These are phyloP conservation scores for Melaleuca alternifolia DNA, from an alignment of 345 rosid genomes.

Conservation along the genomic window DNA sequence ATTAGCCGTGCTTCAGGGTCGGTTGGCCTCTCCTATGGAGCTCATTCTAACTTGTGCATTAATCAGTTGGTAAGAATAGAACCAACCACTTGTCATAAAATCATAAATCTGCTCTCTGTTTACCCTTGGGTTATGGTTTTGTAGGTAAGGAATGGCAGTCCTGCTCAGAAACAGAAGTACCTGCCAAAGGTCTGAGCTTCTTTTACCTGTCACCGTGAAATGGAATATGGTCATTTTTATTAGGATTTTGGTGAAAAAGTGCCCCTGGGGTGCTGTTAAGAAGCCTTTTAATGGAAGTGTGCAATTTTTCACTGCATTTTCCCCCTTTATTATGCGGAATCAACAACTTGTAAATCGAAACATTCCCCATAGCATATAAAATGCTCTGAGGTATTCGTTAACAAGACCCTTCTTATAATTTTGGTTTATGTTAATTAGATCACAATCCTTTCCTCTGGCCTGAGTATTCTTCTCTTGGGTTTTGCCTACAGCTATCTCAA, in stretches of 20 bases:
- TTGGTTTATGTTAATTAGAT: not conserved
- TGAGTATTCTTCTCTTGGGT: not conserved
- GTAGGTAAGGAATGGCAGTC: conserved; percentile 80
- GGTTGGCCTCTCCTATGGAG: conserved; percentile 85
- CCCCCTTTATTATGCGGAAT: not conserved
- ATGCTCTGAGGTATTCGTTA: not conserved
- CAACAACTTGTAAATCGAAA: not conserved
- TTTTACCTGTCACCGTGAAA: not conserved
- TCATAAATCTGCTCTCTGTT: not conserved
- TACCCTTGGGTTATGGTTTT: not conserved
- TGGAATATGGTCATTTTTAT: not conserved
- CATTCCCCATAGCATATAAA: not conserved
- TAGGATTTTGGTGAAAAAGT: not conserved
- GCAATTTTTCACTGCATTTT: not conserved
- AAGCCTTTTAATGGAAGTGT: not conserved
- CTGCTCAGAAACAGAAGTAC: conserved; percentile 72
- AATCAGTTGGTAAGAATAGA: conserved; percentile 78
- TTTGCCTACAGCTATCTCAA: not conserved
- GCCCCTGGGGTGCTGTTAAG: not conserved
- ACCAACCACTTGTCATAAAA: not conserved
- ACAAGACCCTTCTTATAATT: not conserved
- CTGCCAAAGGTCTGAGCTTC: conserved; percentile 61
- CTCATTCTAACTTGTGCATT: conserved; percentile 91
- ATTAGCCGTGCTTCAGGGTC: conserved; percentile 89
- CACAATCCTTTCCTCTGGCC: not conserved